phyloP scores from a whole-genome alignment of 1,284 basidiomycete species.

The Trichosporon sp. region DNA sequence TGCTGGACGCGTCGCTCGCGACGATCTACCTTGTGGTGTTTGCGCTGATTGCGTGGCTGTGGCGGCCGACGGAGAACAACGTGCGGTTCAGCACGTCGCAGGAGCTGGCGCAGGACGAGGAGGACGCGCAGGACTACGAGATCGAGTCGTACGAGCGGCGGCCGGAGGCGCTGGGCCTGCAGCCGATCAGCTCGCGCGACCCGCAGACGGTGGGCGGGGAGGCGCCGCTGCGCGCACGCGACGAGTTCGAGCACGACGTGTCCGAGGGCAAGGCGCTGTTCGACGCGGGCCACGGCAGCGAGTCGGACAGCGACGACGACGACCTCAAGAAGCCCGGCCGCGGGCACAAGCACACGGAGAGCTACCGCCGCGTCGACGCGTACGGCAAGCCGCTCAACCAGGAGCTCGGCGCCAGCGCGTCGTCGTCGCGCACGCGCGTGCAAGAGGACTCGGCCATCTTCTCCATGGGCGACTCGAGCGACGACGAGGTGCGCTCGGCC shows the following conservation, averaged over 20 bases:
- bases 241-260: constrained; percentile 39
- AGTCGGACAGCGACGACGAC: constrained; percentile 25
- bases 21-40: constrained; percentile 80
- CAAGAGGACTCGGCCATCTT: neutral
- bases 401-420: neutral
- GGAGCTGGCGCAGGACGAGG: constrained; percentile 65
- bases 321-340: neutral
- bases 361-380: constrained; percentile 19
- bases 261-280: constrained; percentile 77
- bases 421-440: neutral
- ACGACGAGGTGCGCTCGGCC: neutral
- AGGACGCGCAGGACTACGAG: constrained; percentile 89
- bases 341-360: neutral
- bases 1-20: constrained; percentile 92
- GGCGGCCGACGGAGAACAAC: constrained; percentile 90
- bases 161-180: constrained; percentile 5
- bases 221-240: constrained; percentile 10
- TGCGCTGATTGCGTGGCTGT: constrained; percentile 76
- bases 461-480: neutral
- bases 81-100: constrained; percentile 63
- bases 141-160: constrained; percentile 63
- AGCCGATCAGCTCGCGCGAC: constrained; percentile 8
- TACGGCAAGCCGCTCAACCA: constrained; percentile 23
- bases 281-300: constrained; percentile 65
- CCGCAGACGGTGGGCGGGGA: neutral